Percentiles rank a stretch among this genome's conserved stretches.
These are phyloP conservation scores for Cyberlindnera mississippiensis DNA, from an alignment of 805 yeast genomes.

Conservation along the genomic window DNA sequence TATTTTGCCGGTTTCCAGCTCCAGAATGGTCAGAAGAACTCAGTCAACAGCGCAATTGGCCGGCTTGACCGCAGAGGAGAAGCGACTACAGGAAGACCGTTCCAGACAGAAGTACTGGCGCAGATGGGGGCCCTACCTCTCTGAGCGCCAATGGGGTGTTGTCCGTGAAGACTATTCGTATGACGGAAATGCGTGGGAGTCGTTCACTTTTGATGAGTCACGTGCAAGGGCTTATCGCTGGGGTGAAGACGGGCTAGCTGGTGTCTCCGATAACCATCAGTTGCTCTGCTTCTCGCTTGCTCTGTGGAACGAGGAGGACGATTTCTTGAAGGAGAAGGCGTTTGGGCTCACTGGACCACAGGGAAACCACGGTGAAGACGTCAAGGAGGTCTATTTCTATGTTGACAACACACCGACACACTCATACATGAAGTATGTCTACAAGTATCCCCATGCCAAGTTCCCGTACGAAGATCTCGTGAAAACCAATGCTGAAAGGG, in stretches of 20 bases:
- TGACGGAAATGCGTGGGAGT: constrained; percentile 88
- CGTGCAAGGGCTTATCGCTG: constrained; percentile 79
- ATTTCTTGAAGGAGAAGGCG: constrained; percentile 75
- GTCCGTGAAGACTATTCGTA: constrained; percentile 85
- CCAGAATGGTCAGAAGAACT: constrained; percentile 18
- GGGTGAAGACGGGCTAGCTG: constrained; percentile 96
- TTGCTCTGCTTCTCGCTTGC: constrained; percentile 74
- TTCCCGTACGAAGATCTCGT: constrained; percentile 79
- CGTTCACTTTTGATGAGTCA: constrained; percentile 83
- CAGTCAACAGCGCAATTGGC: constrained; percentile 26
- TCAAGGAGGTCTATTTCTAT: constrained; percentile 79
- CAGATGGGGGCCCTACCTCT: constrained; percentile 88
- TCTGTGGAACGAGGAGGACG: constrained; percentile 88
- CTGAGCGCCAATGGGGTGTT: constrained; percentile 79
- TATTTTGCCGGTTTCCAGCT: too few species aligned
- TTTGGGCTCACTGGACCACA: constrained; percentile 90
- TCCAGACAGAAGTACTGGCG: constrained; percentile 57
- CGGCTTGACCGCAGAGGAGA: constrained; percentile 33
- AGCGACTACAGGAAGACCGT: constrained; percentile 32
- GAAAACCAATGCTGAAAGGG: constrained; percentile 59
- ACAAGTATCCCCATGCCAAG: constrained; percentile 86
- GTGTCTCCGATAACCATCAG: constrained; percentile 82
- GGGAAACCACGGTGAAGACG: constrained; percentile 96
- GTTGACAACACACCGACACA: constrained; percentile 92
- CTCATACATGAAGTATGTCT: constrained; percentile 84